These are phyloP conservation scores for Polytolypa hystricis DNA, from an alignment of 2,329 filamentous ascomycete genomes.

Conservation along the genomic window DNA sequence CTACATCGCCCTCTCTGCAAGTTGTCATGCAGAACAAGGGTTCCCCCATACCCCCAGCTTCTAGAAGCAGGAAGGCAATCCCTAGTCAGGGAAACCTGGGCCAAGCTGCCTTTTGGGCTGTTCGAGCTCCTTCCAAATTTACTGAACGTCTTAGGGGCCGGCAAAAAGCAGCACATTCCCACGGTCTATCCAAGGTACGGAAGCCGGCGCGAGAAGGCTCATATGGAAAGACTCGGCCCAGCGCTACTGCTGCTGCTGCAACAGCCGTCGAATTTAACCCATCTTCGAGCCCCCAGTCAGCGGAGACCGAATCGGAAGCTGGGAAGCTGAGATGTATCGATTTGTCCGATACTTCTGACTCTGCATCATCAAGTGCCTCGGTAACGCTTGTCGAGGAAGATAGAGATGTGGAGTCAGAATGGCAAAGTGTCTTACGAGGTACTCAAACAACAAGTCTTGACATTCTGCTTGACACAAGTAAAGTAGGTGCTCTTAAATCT, in stretches of 20 bases:
- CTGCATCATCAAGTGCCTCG: not conserved
- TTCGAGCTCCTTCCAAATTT: not conserved
- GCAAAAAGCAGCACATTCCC: not conserved
- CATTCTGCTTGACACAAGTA: constrained; percentile 19
- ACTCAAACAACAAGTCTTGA: constrained; percentile 12
- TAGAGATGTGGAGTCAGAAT: constrained; percentile 2
- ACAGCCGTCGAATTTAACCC: no score
- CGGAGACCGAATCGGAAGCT: not conserved
- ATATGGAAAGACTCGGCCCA: no score
- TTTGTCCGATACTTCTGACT: constrained; percentile 8
- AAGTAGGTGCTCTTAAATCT: constrained; percentile 16
- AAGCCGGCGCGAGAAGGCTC: no score
- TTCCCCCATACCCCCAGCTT: no score
- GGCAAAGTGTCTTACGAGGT: constrained; percentile 4
- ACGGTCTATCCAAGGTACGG: no score
- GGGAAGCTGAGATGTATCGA: not conserved
- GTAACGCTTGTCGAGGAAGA: constrained; percentile 4
- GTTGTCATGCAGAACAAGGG: no score
- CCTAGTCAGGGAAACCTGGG: no score
- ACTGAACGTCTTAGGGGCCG: not conserved
- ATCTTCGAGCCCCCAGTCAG: no score
- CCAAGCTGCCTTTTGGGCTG: constrained; percentile 1
- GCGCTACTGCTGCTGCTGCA: no score
- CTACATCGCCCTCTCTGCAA: no score
- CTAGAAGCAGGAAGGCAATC: no score